Evolutionary conservation across 2,329 filamentous ascomycete genomes (phyloP).

Genomic region (Akanthomyces lecanii): DNA sequence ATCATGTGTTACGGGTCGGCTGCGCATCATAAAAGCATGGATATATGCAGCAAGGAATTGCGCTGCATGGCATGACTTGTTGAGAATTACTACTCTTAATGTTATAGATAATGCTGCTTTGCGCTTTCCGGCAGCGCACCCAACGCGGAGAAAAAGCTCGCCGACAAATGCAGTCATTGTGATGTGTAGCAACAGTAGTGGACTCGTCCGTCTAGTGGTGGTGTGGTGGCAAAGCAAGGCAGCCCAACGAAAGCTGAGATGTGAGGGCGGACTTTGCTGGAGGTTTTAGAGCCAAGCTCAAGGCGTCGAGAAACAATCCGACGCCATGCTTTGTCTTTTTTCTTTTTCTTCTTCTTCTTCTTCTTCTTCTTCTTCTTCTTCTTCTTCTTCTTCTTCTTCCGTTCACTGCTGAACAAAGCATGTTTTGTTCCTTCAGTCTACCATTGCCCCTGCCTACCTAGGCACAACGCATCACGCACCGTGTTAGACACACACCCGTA

Average conservation of each 20-base stretch:
- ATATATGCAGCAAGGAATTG: too few relatives aligned
- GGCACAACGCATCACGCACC: not conserved
- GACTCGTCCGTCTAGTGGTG: not conserved
- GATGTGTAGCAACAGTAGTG: not conserved
- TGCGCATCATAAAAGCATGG: not conserved
- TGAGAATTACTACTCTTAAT: not conserved
- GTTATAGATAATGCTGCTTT: too few relatives aligned
- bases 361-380: not conserved
- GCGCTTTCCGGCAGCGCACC: too few relatives aligned
- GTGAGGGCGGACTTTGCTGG: slow-evolving; percentile 5
- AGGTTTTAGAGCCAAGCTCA: too few relatives aligned
- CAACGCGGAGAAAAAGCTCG: too few relatives aligned
- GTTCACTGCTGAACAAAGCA: not conserved
- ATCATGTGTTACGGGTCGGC: not conserved
- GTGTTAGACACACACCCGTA: slow-evolving; percentile 7
- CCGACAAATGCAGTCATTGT: not conserved
- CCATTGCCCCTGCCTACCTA: too few relatives aligned
- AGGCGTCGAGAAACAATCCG: not conserved
- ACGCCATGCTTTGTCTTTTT: not conserved
- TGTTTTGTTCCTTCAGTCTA: not conserved
- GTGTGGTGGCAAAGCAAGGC: not conserved
- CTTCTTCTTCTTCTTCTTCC: too few relatives aligned
- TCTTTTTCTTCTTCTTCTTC: not conserved
- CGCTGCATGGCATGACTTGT: not conserved
- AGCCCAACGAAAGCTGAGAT: slow-evolving; percentile 9